phyloP scores from a whole-genome alignment of 768 basidiomycete genomes.

The Serendipita vermifera region DNA sequence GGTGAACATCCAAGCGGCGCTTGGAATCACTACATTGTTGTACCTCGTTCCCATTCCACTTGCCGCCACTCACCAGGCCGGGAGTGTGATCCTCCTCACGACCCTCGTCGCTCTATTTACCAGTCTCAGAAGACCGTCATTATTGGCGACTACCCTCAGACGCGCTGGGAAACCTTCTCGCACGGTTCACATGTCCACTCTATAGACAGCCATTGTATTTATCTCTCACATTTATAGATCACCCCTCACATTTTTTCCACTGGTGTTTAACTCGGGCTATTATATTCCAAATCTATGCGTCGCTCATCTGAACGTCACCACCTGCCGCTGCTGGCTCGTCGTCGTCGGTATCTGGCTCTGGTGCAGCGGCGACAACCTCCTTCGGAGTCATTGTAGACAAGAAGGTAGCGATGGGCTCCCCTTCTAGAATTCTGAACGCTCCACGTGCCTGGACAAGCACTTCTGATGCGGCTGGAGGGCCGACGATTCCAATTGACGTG shows the following conservation, averaged over 20 bases:
- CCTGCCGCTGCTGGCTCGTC: slow-evolving; percentile 28
- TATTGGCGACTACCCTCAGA: slow-evolving; percentile 37
- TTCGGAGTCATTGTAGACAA: slow-evolving; percentile 69
- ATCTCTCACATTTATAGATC: slow-evolving; percentile 5
- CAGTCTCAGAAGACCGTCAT: slow-evolving; percentile 54
- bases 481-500: slow-evolving; percentile 89
- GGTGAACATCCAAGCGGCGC: slow-evolving; percentile 69
- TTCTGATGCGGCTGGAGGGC: slow-evolving; percentile 52
- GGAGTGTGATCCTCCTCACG: slow-evolving; percentile 77
- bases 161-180: background rate
- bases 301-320: slow-evolving; percentile 75
- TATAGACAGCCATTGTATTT: too few species aligned
- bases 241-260: background rate
- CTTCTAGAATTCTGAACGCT: slow-evolving; percentile 78
- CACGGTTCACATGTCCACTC: too few species aligned
- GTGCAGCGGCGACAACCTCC: slow-evolving; percentile 27
- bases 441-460: slow-evolving; percentile 38
- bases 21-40: slow-evolving; percentile 69
- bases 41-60: slow-evolving; percentile 88
- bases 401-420: slow-evolving; percentile 58
- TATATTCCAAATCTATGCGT: slow-evolving; percentile 17
- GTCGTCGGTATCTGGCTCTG: slow-evolving; percentile 24
- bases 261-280: slow-evolving; percentile 7
- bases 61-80: slow-evolving; percentile 90
- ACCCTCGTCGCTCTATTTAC: slow-evolving; percentile 67